Conservation (phyloP, 2,329 filamentous ascomycete genomes). For the Cladosporium sp. region DNA sequence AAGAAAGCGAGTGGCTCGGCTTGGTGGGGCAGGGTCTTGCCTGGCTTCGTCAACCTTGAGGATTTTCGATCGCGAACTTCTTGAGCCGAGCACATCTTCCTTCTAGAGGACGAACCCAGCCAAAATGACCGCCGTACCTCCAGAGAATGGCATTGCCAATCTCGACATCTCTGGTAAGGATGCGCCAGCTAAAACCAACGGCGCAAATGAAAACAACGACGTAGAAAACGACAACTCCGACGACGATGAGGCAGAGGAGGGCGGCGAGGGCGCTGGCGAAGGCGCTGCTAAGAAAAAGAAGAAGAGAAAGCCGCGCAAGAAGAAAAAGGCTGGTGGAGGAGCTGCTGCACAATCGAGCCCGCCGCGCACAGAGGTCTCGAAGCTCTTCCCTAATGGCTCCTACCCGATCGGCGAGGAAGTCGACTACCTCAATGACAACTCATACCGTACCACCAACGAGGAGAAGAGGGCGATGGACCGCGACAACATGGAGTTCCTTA, state of each 20-base stretch:
- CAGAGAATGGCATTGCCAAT: constrained; percentile 30
- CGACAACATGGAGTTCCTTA: constrained; percentile 51
- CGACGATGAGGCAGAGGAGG: constrained; percentile 38
- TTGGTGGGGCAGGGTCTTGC: constrained; percentile 5
- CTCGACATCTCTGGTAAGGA: constrained; percentile 27
- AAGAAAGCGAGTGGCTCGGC: neutral
- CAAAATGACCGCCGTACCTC: constrained; percentile 33
- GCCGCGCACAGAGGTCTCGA: constrained; percentile 48
- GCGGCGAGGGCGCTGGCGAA: constrained; percentile 29
- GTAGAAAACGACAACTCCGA: constrained; percentile 38
- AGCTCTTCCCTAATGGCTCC: constrained; percentile 46
- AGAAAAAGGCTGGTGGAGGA: constrained; percentile 33
- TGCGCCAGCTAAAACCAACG: constrained; percentile 19
- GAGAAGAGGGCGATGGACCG: constrained; percentile 48
- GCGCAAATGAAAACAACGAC: constrained; percentile 31
- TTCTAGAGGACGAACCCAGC: neutral
- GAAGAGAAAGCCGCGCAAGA: constrained; percentile 46
- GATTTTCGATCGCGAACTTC: constrained; percentile 10
- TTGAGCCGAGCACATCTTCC: constrained; percentile 3
- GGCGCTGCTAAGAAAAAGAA: constrained; percentile 48
- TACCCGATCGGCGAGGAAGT: constrained; percentile 52
- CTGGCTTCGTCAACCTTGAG: constrained; percentile 1
- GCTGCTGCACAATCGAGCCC: constrained; percentile 46
- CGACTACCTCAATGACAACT: constrained; percentile 47
- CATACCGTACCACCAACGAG: constrained; percentile 48